Evolutionary conservation across 192 early-diverging fungal species (phyloP).

Genomic region (Coemansia sp.): DNA sequence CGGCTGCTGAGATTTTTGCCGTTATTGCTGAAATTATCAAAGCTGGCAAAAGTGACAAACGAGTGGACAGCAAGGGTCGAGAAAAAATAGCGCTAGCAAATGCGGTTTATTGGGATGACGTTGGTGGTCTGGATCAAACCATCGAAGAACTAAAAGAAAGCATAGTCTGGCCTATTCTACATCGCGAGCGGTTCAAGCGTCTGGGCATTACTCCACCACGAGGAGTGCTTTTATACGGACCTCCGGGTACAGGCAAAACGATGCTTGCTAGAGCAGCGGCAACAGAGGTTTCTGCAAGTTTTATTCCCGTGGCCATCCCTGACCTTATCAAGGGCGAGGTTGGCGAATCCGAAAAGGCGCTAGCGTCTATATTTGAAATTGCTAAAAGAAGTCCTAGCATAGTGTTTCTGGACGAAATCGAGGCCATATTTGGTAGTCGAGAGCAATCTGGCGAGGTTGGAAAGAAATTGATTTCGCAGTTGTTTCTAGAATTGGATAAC

Average conservation of each 20-base stretch:
- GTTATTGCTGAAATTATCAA: not conserved
- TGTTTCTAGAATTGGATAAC: conserved; percentile 78
- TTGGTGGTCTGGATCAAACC: conserved; percentile 74
- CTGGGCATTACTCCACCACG: conserved; percentile 76
- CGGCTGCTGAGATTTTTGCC: conserved; percentile 31
- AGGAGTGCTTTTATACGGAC: conserved; percentile 82
- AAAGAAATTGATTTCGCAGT: conserved; percentile 75
- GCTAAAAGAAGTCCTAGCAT: conserved; percentile 79
- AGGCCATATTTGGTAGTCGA: conserved; percentile 78
- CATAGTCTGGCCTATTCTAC: conserved; percentile 76
- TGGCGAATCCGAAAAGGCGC: conserved; percentile 93
- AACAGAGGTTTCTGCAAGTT: conserved; percentile 75
- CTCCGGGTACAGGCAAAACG: conserved; percentile 94
- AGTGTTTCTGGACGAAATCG: conserved; percentile 93
- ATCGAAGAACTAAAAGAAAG: conserved; percentile 77
- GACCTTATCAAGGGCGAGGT: conserved; percentile 88
- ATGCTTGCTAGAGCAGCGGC: conserved; percentile 85
- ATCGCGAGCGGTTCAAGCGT: conserved; percentile 62
- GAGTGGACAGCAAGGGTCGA: not conserved
- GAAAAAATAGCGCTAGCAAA: conserved; percentile 2
- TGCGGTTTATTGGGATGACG: conserved; percentile 70
- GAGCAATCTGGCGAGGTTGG: conserved; percentile 70
- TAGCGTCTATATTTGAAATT: conserved; percentile 69
- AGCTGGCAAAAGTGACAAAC: not conserved
- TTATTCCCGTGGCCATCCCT: conserved; percentile 77